phyloP scores from a whole-genome alignment of 495 filamentous ascomycete species.

The Talaromyces adpressus region DNA sequence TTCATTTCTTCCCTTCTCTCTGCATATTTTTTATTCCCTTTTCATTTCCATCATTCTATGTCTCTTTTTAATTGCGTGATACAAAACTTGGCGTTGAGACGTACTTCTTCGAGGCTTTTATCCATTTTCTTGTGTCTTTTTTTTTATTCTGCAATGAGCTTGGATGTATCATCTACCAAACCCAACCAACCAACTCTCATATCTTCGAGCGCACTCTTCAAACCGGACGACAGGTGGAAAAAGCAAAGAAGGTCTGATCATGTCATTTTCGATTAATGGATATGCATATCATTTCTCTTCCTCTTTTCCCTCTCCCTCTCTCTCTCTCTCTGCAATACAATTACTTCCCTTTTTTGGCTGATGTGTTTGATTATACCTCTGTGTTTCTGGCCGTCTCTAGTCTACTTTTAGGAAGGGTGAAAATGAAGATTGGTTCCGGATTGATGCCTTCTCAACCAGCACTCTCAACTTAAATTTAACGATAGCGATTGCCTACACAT shows the following conservation, averaged over 20 bases:
- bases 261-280: neutral
- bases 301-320: neutral
- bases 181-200: neutral
- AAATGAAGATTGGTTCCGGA: neutral
- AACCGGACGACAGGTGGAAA: neutral
- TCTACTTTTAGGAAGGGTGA: neutral
- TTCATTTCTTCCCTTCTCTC: slow-evolving; percentile 9
- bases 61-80: slow-evolving; percentile 13
- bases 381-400: neutral
- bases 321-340: neutral
- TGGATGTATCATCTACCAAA: slow-evolving; percentile 4
- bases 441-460: neutral
- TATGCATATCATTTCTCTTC: neutral
- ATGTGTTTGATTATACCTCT: neutral
- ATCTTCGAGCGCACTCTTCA: neutral
- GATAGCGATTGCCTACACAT: no score
- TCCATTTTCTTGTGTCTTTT: slow-evolving; percentile 1
- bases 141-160: neutral
- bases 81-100: slow-evolving; percentile 41
- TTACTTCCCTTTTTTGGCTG: neutral
- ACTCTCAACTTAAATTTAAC: no score
- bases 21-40: slow-evolving; percentile 19
- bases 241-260: neutral
- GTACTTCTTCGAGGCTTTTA: slow-evolving; percentile 21
- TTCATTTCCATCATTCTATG: slow-evolving; percentile 22